Evolutionary conservation across 2,329 filamentous ascomycete genomes (phyloP).

Genomic region (Incumbomyces lentus): DNA sequence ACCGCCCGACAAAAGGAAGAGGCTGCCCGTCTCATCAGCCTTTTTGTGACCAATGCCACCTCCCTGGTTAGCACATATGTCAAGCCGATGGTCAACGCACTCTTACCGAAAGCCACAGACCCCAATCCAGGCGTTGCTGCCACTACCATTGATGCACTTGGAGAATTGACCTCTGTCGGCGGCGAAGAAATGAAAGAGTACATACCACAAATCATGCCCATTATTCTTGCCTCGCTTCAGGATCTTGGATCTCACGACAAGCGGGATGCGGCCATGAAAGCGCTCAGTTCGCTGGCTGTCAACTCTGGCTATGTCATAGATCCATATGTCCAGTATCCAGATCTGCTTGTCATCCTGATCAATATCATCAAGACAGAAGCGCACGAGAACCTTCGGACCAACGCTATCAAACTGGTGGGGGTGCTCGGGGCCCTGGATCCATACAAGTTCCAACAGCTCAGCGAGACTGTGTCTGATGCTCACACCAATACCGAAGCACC

Average conservation of each 20-base stretch:
- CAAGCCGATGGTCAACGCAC: conserved; percentile 85
- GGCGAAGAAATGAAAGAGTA: conserved; percentile 90
- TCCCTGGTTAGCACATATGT: conserved; percentile 92
- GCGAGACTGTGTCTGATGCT: conserved; percentile 75
- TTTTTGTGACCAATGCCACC: conserved; percentile 87
- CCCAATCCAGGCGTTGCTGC: conserved; percentile 78
- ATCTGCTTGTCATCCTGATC: conserved; percentile 83
- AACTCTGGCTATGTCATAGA: conserved; percentile 97
- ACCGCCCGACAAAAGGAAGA: conserved; percentile 92
- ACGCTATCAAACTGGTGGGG: conserved; percentile 93
- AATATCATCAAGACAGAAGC: conserved; percentile 91
- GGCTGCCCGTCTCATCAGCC: conserved; percentile 81
- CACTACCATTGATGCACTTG: conserved; percentile 89
- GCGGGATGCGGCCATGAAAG: conserved; percentile 80
- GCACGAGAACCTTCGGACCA: conserved; percentile 71
- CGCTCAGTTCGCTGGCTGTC: conserved; percentile 82
- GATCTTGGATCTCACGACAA: conserved; percentile 86
- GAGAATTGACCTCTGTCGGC: conserved; percentile 85
- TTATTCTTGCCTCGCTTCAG: conserved; percentile 87
- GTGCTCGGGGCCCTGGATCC: conserved; percentile 91
- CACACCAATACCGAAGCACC: conserved; percentile 59
- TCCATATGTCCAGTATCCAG: conserved; percentile 88
- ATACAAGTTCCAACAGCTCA: conserved; percentile 74
- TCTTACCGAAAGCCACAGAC: conserved; percentile 88
- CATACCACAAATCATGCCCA: conserved; percentile 83